Evolutionary conservation across 2,329 filamentous ascomycete genomes (phyloP), one percentile per base, ranked within the genome.

Genomic region (Chrysoporthe puriensis): DNA sequence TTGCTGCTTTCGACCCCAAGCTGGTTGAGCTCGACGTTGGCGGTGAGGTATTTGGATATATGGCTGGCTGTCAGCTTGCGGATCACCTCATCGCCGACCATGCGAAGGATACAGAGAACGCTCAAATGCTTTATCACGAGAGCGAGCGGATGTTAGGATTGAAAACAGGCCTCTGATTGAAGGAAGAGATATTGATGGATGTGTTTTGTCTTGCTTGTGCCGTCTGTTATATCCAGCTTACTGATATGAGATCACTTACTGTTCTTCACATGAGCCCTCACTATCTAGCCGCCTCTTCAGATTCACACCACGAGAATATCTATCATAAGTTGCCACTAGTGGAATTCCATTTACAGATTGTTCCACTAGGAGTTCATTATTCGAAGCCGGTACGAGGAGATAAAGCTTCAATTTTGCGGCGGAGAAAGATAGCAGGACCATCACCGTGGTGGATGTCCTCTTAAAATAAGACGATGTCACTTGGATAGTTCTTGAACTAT

Each of bases 1-100:
- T 82, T 3, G 80, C 80, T 0, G 81, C 80, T 0, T 74, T 82
- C 40, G 79, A 81, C 66, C 80, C 80, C 1, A 75, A 75, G 0
- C 67, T 82, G 32, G 71, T 70, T 4, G 64, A 64, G 16, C 68
- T 48, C 7, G 54, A 73, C n/a, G 66, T 70, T 3, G 71, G 67
- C 70, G 75, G 66, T 4, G 67, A 69, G 36, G 60, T 36, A 4
- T 50, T 57, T 9, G 67, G 67, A 14, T 66, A 69, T 11, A 36
- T 69, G 42, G 48, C 60, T 9, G 67, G 64, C 40, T 66, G 67
- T 26, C 67, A 69, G 18, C 34, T 66, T n/a, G 64, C 60, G n/a
- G 64, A 66, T 16, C 16, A 66, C 5, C n/a, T 57, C 5, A 13
- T 66, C 13, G 67, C 64, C 4, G 67, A 69, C 32, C 64, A 69